Conservation (phyloP, 306 rosid genomes). For the Ammopiptanthus mongolicus region DNA sequence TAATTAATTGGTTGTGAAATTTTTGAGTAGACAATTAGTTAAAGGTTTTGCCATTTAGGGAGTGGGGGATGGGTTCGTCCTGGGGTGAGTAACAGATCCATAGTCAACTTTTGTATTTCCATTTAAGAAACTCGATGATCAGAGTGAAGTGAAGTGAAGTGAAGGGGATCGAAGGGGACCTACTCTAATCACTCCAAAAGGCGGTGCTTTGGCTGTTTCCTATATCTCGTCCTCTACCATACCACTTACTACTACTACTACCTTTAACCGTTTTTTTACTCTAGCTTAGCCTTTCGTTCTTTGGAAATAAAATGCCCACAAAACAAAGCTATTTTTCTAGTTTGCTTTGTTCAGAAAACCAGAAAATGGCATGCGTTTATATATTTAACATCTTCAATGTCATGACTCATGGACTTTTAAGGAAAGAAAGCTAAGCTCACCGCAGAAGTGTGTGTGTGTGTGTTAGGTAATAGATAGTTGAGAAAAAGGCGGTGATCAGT, state of each 20-base stretch:
- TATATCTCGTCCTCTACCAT: not conserved
- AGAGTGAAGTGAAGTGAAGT: conserved; percentile 7
- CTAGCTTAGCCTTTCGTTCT: not conserved
- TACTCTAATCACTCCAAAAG: conserved; percentile 31
- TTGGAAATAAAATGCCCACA: not conserved
- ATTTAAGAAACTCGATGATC: not conserved
- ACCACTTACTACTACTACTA: not conserved
- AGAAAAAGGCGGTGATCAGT: too few species aligned
- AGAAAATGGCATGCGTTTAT: not conserved
- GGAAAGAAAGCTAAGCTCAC: not conserved
- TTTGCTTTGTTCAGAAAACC: not conserved
- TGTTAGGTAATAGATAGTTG: not conserved
- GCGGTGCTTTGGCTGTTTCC: conserved; percentile 12
- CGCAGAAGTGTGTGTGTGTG: not conserved
- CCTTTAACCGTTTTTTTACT: conserved; percentile 16
- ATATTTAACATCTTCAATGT: not conserved
- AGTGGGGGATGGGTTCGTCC: not conserved
- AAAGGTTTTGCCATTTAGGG: not conserved
- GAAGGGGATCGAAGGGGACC: too few species aligned
- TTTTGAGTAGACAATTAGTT: not conserved
- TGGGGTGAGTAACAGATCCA: conserved; percentile 1
- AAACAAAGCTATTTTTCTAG: conserved; percentile 4
- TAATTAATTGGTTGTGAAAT: not conserved
- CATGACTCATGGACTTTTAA: not conserved
- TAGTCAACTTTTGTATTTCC: conserved; percentile 10